Evolutionary conservation across 2,329 filamentous ascomycete genomes (phyloP).

Genomic region (Microdochium paspali): DNA sequence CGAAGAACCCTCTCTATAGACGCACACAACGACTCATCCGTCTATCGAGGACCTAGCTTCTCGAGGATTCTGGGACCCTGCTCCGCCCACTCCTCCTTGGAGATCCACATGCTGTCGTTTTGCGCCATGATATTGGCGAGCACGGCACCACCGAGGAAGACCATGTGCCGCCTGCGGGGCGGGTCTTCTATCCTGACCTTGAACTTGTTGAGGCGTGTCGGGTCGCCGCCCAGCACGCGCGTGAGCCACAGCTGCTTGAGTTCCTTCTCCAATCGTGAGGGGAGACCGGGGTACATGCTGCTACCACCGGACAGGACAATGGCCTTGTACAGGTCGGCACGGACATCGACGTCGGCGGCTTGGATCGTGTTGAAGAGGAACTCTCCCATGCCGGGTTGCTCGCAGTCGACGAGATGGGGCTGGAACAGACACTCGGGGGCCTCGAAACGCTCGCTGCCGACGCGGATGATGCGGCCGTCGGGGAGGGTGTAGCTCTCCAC

Average conservation of each 20-base stretch:
- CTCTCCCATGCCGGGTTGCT: slow-evolving; percentile 93
- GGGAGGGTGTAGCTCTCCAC: slow-evolving; percentile 97
- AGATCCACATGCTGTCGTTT: slow-evolving; percentile 98
- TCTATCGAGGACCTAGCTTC: slow-evolving; percentile 66
- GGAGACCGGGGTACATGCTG: slow-evolving; percentile 97
- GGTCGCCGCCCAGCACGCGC: slow-evolving; percentile 79
- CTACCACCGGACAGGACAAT: slow-evolving; percentile 93
- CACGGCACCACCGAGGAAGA: slow-evolving; percentile 95
- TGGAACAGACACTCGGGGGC: slow-evolving; percentile 98
- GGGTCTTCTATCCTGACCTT: slow-evolving; percentile 99
- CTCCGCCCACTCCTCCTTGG: slow-evolving; percentile 94
- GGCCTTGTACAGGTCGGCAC: slow-evolving; percentile 89
- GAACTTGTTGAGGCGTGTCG: slow-evolving; percentile 94
- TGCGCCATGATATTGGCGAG: slow-evolving; percentile 98
- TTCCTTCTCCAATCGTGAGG: slow-evolving; percentile 93
- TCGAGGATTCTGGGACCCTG: slow-evolving; percentile 76
- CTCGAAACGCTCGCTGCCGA: slow-evolving; percentile 95
- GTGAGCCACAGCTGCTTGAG: slow-evolving; percentile 98
- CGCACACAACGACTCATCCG: background rate
- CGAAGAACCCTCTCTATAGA: background rate
- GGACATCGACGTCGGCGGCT: slow-evolving; percentile 87
- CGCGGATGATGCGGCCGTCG: slow-evolving; percentile 89
- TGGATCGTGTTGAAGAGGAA: slow-evolving; percentile 99
- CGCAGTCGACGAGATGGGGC: slow-evolving; percentile 93
- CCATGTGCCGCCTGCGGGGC: slow-evolving; percentile 92